Percentiles rank a stretch among this genome's conserved stretches.
These are phyloP conservation scores for Boechera retrofracta DNA, from an alignment of 345 rosid species.

Conservation along the genomic window DNA sequence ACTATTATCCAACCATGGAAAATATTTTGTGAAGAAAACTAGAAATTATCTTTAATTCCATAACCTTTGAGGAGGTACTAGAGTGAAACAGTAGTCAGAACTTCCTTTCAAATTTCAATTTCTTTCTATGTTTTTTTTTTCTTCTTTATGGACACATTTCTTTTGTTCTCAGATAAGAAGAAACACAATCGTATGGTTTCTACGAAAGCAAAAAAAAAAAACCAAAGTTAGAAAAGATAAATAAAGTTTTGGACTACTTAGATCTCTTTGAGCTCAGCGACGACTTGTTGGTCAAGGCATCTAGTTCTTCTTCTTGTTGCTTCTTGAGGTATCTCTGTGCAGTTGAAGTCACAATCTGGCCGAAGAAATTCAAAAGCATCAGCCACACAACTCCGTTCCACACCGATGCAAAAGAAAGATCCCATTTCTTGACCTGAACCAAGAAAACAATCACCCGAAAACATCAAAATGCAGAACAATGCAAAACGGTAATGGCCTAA, in stretches of 20 bases:
- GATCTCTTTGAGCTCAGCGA: slow-evolving; percentile 25
- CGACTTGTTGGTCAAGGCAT: slow-evolving; percentile 45
- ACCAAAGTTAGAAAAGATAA: slow-evolving; percentile 10
- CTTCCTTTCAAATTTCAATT: not conserved
- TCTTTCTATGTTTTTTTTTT: no score
- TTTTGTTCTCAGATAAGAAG: slow-evolving; percentile 13
- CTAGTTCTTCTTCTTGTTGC: slow-evolving; percentile 69
- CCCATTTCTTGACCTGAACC: slow-evolving; percentile 80
- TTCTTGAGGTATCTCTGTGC: slow-evolving; percentile 79
- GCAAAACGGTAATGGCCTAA: not conserved
- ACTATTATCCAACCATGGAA: not conserved
- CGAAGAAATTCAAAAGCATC: slow-evolving; percentile 87
- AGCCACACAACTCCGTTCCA: slow-evolving; percentile 97
- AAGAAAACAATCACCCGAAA: slow-evolving; percentile 32
- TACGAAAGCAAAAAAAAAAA: not conserved
- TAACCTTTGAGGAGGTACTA: no score
- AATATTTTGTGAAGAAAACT: no score
- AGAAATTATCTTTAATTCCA: no score
- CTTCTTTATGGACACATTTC: not conserved
- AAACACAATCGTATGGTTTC: slow-evolving; percentile 27
- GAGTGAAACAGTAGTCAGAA: not conserved
- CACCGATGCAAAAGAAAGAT: slow-evolving; percentile 71
- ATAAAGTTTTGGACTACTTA: slow-evolving; percentile 29
- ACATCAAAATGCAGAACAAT: slow-evolving; percentile 25
- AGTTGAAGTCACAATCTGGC: slow-evolving; percentile 79